phyloP scores from a whole-genome alignment of 768 basidiomycete species.

The Mycena rebaudengoi region DNA sequence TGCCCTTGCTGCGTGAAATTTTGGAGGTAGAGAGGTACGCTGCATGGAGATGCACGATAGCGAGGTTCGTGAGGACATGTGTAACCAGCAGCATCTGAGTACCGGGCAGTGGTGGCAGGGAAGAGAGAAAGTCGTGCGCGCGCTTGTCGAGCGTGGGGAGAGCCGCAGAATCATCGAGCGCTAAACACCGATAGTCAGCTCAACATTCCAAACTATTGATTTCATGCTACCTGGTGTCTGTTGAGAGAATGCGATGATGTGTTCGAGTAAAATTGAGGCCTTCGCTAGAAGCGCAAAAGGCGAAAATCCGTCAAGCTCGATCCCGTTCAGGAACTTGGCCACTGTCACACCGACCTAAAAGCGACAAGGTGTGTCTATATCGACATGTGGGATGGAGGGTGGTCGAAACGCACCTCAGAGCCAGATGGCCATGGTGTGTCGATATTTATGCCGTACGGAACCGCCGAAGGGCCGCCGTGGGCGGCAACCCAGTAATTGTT shows the following conservation, averaged over 20 bases:
- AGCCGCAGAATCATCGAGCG: background rate
- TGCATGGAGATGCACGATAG: slow-evolving; percentile 19
- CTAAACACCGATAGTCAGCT: too few species aligned
- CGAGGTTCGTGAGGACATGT: slow-evolving; percentile 14
- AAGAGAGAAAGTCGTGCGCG: slow-evolving; percentile 12
- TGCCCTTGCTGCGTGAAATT: background rate
- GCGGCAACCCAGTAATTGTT: slow-evolving; percentile 19
- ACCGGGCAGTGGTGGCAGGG: slow-evolving; percentile 10
- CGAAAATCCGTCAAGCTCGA: slow-evolving; percentile 9
- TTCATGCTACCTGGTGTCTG: slow-evolving; percentile 1
- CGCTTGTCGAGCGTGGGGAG: slow-evolving; percentile 9
- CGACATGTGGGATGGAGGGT: background rate
- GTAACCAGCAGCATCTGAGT: background rate
- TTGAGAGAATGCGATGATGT: background rate
- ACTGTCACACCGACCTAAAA: slow-evolving; percentile 15
- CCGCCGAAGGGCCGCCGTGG: background rate
- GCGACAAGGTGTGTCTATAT: background rate
- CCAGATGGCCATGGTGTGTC: slow-evolving; percentile 16
- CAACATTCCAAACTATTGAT: too few species aligned
- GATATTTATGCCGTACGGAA: background rate
- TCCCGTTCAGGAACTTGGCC: slow-evolving; percentile 13
- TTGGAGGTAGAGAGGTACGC: slow-evolving; percentile 1
- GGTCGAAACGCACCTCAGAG: background rate
- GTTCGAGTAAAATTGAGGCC: slow-evolving; percentile 19
- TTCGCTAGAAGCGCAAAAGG: slow-evolving; percentile 4